A percentile compares a stretch with the other conserved stretches of the same genome.
These are phyloP conservation scores for Cercophora samala DNA, from an alignment of 495 filamentous ascomycete species.

Conservation along the genomic window DNA sequence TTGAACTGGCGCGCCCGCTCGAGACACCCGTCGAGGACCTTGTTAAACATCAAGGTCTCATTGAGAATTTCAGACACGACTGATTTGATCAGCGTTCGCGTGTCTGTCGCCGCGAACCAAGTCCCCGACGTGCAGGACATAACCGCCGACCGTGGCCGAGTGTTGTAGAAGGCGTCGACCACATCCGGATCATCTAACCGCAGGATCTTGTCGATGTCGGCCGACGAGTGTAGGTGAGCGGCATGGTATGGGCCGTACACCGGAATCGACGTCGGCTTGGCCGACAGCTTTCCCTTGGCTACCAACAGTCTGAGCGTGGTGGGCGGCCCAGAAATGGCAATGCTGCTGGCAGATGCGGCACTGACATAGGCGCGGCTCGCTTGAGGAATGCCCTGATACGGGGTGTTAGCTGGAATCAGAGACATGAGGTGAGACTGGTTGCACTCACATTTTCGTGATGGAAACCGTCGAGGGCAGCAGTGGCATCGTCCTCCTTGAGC, in stretches of 20 bases:
- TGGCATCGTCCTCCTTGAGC: conserved; percentile 43
- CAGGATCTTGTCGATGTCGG: conserved; percentile 61
- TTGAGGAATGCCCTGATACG: conserved; percentile 51
- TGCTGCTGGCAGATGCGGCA: conserved; percentile 62
- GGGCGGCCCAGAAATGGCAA: conserved; percentile 80
- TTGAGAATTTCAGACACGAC: conserved; percentile 60
- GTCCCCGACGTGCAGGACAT: conserved; percentile 57
- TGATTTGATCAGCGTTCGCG: conserved; percentile 48
- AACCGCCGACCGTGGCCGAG: conserved; percentile 52
- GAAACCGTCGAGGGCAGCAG: conserved; percentile 49
- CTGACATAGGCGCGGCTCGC: conserved; percentile 69
- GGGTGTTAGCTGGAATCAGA: conserved; percentile 20
- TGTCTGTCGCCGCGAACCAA: conserved; percentile 43
- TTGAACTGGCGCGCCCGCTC: conserved; percentile 37
- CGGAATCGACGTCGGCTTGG: conserved; percentile 61
- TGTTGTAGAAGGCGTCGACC: conserved; percentile 40
- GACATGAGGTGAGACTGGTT: neutral
- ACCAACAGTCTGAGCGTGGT: conserved; percentile 57
- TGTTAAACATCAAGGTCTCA: conserved; percentile 55
- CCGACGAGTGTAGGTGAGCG: conserved; percentile 60
- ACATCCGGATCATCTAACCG: conserved; percentile 38
- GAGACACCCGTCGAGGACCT: conserved; percentile 54
- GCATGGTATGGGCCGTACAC: conserved; percentile 83
- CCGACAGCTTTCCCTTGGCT: conserved; percentile 48
- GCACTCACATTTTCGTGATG: conserved; percentile 46